Conservation (phyloP, 225 moss, liverwort and hornwort genomes). For the Anthoceros angustus region DNA sequence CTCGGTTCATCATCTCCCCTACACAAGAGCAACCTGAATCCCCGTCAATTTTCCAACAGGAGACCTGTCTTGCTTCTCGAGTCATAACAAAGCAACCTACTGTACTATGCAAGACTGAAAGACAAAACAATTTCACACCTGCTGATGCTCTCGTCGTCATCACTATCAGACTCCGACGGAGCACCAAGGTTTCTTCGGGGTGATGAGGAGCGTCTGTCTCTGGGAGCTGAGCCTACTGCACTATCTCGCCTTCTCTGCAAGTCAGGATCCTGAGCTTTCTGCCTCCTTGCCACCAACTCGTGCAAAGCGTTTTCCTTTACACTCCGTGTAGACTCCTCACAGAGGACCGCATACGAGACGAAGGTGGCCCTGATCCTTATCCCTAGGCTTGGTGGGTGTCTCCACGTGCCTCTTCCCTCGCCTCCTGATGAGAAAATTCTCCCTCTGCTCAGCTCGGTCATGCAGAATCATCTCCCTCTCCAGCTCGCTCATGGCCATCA, state of each 20-base stretch:
- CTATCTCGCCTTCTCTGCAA: slow-evolving; percentile 53
- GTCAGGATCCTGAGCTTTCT: slow-evolving; percentile 71
- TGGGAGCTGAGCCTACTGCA: slow-evolving; percentile 22
- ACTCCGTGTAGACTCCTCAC: slow-evolving; percentile 66
- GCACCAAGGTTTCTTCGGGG: not conserved
- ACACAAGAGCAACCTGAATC: slow-evolving; percentile 11
- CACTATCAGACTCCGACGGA: not conserved
- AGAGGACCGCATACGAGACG: slow-evolving; percentile 91
- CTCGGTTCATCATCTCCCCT: slow-evolving; percentile 79
- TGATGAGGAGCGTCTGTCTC: slow-evolving; percentile 23
- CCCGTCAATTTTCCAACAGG: too few relatives aligned
- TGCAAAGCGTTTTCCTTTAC: slow-evolving; percentile 73
- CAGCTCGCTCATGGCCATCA: slow-evolving; percentile 74
- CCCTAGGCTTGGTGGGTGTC: not conserved
- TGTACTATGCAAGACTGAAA: not conserved
- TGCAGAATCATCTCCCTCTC: slow-evolving; percentile 82
- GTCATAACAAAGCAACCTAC: too few relatives aligned
- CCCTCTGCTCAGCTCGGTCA: slow-evolving; percentile 73
- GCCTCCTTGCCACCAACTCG: slow-evolving; percentile 79
- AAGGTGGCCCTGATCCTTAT: slow-evolving; percentile 38
- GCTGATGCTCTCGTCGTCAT: not conserved
- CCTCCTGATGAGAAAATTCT: slow-evolving; percentile 77
- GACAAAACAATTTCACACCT: not conserved
- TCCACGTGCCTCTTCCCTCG: slow-evolving; percentile 47
- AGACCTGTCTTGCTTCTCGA: too few relatives aligned